Percentiles rank a stretch among this genome's conserved stretches.
These are phyloP conservation scores for Exophiala sp. DNA, from an alignment of 2,329 filamentous ascomycete species.

Conservation along the genomic window DNA sequence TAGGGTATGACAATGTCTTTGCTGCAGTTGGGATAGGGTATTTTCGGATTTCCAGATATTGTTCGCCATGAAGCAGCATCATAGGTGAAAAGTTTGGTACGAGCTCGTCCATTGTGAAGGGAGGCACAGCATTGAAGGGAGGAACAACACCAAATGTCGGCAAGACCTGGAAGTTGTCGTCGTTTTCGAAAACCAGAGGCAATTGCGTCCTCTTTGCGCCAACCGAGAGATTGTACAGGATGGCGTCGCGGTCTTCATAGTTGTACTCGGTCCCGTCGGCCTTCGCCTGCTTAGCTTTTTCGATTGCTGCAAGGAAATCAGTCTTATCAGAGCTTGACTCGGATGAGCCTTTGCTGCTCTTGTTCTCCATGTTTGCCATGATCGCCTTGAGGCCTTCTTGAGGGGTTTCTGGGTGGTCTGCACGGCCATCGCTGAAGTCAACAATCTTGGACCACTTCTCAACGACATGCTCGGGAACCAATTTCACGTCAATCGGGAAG, in stretches of 20 bases:
- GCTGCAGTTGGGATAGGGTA: slow-evolving; percentile 71
- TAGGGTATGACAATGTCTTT: slow-evolving; percentile 26
- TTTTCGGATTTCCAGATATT: slow-evolving; percentile 90
- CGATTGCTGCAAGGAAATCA: slow-evolving; percentile 72
- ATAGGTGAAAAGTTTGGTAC: slow-evolving; percentile 95
- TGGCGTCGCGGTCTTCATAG: slow-evolving; percentile 82
- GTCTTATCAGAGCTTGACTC: slow-evolving; percentile 41
- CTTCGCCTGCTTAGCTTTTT: slow-evolving; percentile 68
- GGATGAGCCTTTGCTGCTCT: slow-evolving; percentile 49
- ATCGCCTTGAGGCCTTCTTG: slow-evolving; percentile 74
- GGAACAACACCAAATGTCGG: slow-evolving; percentile 88
- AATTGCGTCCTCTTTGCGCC: slow-evolving; percentile 89
- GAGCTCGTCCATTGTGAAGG: slow-evolving; percentile 75
- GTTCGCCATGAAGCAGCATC: slow-evolving; percentile 98
- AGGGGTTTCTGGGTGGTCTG: slow-evolving; percentile 78
- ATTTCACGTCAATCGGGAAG: slow-evolving; percentile 80
- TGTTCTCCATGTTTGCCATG: slow-evolving; percentile 83
- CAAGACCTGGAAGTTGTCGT: slow-evolving; percentile 87
- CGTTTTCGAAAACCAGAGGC: slow-evolving; percentile 81
- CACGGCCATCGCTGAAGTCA: slow-evolving; percentile 81
- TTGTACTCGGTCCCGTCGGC: slow-evolving; percentile 71
- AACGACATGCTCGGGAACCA: slow-evolving; percentile 80
- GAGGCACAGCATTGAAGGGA: slow-evolving; percentile 77
- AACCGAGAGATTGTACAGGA: slow-evolving; percentile 92
- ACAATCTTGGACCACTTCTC: slow-evolving; percentile 73